Evolutionary conservation across 2,329 filamentous ascomycete genomes (phyloP), one percentile per base, ranked within the genome.

Genomic region (Dactylonectria estremocensis): DNA sequence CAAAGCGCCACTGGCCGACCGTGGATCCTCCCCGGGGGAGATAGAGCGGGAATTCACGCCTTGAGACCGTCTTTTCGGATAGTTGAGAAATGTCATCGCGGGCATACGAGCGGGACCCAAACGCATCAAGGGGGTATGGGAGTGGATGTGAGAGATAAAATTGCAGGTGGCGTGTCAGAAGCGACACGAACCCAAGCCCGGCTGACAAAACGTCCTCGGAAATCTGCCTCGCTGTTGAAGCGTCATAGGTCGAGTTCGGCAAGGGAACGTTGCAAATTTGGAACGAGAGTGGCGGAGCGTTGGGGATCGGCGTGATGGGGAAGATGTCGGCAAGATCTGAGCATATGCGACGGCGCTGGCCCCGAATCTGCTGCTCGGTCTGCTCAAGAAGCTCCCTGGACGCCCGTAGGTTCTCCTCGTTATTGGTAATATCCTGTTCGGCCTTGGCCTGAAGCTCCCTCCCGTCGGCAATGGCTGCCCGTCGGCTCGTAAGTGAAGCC

Each of bases 281-380:
- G 80, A 98, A 98, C 0, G 91, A 88, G 1, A 98, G 87, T 0
- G 94, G 88, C 3, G 87, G 84, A 13, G 83, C 83, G 8, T 84
- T 82, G 0, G 84, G 82, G 2, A 80, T 76, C 0, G 95, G 92
- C 9, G 90, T 88, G 66, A 99, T 97, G 4, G 92, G 91, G 77
- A 95, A 98, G 64, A 98, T 93, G 28, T 85, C 83, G 13, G 90
- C 84, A 0, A 99, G 85, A 71, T 97, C 95, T 72, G 96, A 91
- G 79, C 94, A 95, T 62, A 98, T 93, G 40, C 96, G 92, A 14
- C 95, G 90, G 22, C 95, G 89, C 80, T 98, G 96, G n/a, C 93
- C 94, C 65, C 88, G 90, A n/a, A 94, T 92, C 20, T 90, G 89
- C 57, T 92, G 90, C 48, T 86, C 85, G 0, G 88, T 90, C 54